Evolutionary conservation across 1,139 yeast species (phyloP), one percentile per base, ranked within the genome.

Genomic region (Yamadazyma diddensiae): DNA sequence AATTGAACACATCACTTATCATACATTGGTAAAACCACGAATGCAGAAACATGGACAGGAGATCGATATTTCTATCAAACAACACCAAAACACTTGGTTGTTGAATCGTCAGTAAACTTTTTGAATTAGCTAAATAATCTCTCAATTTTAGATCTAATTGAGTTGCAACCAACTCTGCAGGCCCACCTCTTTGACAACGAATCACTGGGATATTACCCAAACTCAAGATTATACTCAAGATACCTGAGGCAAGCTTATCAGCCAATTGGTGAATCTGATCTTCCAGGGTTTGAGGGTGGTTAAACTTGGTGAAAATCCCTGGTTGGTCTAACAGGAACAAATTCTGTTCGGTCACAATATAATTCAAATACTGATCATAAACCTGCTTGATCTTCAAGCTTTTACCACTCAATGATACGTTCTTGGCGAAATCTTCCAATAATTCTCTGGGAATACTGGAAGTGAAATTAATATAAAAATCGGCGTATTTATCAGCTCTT

Each of bases 1-100:
- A 70, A 35, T 77, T 75, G 56, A 94, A 86, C 8, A 88, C 94
- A 55, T 92, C 99, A 50, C 90, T 84, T 11, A 92, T 94, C 77
- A 92, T 81, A 50, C 97, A 88, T 62, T 92, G 96, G 55, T 92
- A 92, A 33, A 94, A 88, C 97, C 98, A 90, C 5, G 97, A 87
- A 58, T 92, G 99, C 2, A 94, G 77, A 55, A 94, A 81, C 97
- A 92, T 90, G 17, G 95, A 82, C 2, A 92, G 82, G 42, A 94
- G 68, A 58, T 94, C 97, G 39, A 92, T 72, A 50, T 84, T 86
- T 54, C 99, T 75, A 57, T 92, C 99, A 37, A 90, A 63, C 33
- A 92, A 62, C 23, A 94, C 71, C 48, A 92, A 67, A 11, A 92
- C 97, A 4, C 86, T 78, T 41, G 95, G 69, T 39, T 77, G 81